Conservation (phyloP, 2,329 filamentous ascomycete species). For the Coniochaeta prunicola region DNA sequence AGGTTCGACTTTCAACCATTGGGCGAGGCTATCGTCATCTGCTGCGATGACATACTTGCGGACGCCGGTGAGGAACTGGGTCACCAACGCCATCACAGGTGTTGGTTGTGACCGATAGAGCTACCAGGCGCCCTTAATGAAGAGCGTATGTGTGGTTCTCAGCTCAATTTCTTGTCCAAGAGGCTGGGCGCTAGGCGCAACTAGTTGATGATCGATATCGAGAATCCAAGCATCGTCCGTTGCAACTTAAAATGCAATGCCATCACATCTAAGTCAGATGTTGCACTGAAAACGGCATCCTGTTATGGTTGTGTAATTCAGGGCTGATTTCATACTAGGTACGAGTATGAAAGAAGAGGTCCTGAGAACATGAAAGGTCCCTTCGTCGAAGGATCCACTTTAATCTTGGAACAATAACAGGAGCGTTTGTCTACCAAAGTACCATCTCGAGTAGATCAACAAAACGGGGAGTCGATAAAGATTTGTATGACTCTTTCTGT, state of each 20-base stretch:
- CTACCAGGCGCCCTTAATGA: background rate
- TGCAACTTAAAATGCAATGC: background rate
- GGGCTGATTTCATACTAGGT: too few relatives aligned
- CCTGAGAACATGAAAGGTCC: too few relatives aligned
- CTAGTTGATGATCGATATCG: background rate
- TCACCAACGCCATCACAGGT: constrained; percentile 50
- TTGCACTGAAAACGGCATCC: background rate
- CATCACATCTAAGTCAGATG: background rate
- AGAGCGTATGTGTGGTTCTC: background rate
- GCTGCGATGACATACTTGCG: constrained; percentile 52
- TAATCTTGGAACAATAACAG: background rate
- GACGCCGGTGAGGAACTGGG: constrained; percentile 62
- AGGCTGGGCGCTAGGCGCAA: background rate
- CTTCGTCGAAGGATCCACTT: background rate
- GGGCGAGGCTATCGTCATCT: constrained; percentile 58
- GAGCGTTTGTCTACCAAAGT: too few relatives aligned
- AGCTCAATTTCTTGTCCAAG: background rate
- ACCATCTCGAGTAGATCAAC: too few relatives aligned
- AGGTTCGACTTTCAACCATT: constrained; percentile 70
- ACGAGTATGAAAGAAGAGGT: background rate
- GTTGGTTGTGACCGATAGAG: background rate
- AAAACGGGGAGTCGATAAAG: too few relatives aligned
- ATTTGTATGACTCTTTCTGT: background rate
- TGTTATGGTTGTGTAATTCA: background rate
- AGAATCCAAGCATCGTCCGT: background rate